Evolutionary conservation across 371 early-diverging fungal species (phyloP).

Genomic region (Zancudomyces culisetae): DNA sequence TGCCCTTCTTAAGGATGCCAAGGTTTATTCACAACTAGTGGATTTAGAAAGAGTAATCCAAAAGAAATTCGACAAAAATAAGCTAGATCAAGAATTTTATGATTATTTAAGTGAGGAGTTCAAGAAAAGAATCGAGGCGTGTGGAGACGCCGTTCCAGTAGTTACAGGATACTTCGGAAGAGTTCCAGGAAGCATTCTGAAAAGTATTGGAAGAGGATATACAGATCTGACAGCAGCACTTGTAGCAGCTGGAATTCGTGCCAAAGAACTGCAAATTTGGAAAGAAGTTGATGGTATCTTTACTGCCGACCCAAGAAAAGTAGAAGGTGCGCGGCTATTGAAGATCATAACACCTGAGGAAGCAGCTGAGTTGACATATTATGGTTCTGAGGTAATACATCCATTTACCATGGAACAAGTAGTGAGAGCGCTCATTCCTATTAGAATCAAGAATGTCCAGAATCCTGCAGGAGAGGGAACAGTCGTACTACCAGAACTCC

Average conservation of each 20-base stretch:
- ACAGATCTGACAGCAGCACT: conserved; percentile 93
- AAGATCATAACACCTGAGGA: conserved; percentile 90
- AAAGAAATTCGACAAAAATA: conserved; percentile 45
- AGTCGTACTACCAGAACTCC: conserved; percentile 60
- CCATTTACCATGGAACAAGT: conserved; percentile 99
- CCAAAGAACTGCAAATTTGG: conserved; percentile 90
- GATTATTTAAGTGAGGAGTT: conserved; percentile 60
- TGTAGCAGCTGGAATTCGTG: conserved; percentile 70
- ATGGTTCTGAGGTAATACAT: conserved; percentile 94
- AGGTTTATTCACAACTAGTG: conserved; percentile 66
- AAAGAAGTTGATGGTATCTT: conserved; percentile 98
- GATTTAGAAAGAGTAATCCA: conserved; percentile 67
- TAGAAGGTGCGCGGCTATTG: conserved; percentile 70
- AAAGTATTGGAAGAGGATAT: conserved; percentile 91
- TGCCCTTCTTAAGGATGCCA: conserved; percentile 48
- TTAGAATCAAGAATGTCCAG: conserved; percentile 93
- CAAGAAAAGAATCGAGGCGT: conserved; percentile 36
- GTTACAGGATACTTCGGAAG: conserved; percentile 92
- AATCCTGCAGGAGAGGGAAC: conserved; percentile 82
- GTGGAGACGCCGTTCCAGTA: conserved; percentile 55
- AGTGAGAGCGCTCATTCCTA: conserved; percentile 82
- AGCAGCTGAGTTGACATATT: conserved; percentile 95
- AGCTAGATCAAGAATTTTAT: conserved; percentile 79
- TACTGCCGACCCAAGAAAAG: conserved; percentile 96
- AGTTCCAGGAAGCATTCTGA: conserved; percentile 80